Evolutionary conservation across 305 asterid species (phyloP).

Genomic region (Solanum hybrid): DNA sequence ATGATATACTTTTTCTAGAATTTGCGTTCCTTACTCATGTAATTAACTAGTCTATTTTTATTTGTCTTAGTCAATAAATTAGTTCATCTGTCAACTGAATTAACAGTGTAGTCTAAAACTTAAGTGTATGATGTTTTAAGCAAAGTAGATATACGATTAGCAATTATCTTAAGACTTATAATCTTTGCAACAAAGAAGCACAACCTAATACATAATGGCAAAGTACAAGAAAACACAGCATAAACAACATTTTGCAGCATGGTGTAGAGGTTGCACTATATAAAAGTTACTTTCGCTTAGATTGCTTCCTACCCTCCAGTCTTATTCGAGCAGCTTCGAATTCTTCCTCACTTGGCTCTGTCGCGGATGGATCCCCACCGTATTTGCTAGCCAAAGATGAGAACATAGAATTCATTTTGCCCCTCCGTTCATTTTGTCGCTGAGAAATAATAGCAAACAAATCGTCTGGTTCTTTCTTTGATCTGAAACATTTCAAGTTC

Average conservation of each 20-base stretch:
- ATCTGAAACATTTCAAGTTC: constrained; percentile 18
- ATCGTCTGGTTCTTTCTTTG: constrained; percentile 51
- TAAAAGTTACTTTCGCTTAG: constrained; percentile 38
- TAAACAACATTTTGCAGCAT: background rate
- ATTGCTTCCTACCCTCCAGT: constrained; percentile 47
- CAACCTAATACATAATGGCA: background rate
- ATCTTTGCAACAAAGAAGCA: background rate
- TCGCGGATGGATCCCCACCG: constrained; percentile 39
- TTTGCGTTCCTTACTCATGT: background rate
- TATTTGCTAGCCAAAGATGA: constrained; percentile 63
- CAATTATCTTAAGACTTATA: background rate
- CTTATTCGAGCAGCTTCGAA: constrained; percentile 66
- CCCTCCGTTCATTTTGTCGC: constrained; percentile 62
- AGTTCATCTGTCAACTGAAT: background rate
- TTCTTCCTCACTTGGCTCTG: constrained; percentile 80
- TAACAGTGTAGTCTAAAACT: background rate
- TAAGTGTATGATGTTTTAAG: background rate
- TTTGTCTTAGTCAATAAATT: background rate
- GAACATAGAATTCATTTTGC: constrained; percentile 58
- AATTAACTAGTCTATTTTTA: background rate
- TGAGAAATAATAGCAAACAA: constrained; percentile 57
- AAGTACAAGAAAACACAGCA: background rate
- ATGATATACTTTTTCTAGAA: background rate
- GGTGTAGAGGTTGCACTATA: background rate
- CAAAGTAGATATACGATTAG: background rate